A percentile compares a stretch with the other conserved stretches of the same genome.
Evolutionary conservation across 768 basidiomycete genomes (phyloP).

Genomic region (Hericium coralloides): DNA sequence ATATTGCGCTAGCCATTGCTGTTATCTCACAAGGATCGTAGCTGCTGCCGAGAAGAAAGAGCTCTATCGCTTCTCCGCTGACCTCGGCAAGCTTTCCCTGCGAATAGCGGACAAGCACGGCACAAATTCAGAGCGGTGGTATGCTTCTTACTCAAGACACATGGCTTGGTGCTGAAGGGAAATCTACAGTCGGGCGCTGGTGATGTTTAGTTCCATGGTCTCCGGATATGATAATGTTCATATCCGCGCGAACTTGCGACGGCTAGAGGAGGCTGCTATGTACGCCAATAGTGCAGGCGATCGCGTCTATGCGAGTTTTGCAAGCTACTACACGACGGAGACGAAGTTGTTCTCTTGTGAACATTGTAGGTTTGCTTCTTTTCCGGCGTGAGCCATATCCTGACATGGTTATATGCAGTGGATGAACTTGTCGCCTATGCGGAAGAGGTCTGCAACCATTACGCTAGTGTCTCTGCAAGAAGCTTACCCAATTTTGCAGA

Average conservation of each 20-base stretch:
- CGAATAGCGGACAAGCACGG: constrained; percentile 61
- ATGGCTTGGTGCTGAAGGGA: not conserved
- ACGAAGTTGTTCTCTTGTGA: constrained; percentile 53
- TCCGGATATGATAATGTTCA: constrained; percentile 62
- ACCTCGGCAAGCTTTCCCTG: constrained; percentile 58
- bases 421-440: constrained; percentile 46
- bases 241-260: constrained; percentile 49
- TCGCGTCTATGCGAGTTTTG: constrained; percentile 54
- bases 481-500: constrained; percentile 26
- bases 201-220: constrained; percentile 52
- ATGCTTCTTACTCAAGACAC: not conserved
- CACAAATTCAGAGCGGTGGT: constrained; percentile 62
- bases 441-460: constrained; percentile 42
- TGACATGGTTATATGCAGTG: constrained; percentile 28
- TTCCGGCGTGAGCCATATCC: not conserved
- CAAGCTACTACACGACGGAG: constrained; percentile 43
- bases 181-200: constrained; percentile 42
- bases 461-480: not conserved
- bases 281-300: constrained; percentile 62
- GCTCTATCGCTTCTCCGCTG: constrained; percentile 57
- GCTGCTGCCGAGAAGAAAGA: constrained; percentile 54
- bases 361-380: constrained; percentile 35
- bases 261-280: constrained; percentile 54
- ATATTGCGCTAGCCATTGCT: not conserved
- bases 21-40: constrained; percentile 14